Percentiles rank a stretch among this genome's conserved stretches.
Conservation (phyloP, 106 monocot species). For the Agapanthus africanus region DNA sequence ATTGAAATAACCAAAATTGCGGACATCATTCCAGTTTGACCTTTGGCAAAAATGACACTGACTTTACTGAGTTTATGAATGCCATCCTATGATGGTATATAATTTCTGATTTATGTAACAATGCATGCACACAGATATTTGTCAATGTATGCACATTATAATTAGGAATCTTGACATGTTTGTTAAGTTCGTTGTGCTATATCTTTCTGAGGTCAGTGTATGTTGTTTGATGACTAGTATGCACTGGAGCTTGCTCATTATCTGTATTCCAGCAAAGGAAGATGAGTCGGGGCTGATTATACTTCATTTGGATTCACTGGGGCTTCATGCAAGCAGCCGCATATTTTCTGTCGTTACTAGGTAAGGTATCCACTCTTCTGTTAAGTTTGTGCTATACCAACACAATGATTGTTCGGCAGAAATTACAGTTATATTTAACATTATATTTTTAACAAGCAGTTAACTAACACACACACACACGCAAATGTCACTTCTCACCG, state of each 20-base stretch:
- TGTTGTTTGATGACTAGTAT: conserved; percentile 23
- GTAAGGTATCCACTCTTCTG: conserved; percentile 27
- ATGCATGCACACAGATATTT: no score
- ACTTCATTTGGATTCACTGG: conserved; percentile 91
- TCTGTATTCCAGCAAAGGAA: conserved; percentile 68
- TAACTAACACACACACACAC: no score
- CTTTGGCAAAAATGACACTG: no score
- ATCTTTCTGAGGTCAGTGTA: background rate
- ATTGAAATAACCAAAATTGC: no score
- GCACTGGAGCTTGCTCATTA: conserved; percentile 91
- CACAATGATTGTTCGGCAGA: no score
- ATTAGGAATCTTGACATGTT: background rate
- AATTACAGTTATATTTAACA: no score
- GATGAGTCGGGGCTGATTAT: conserved; percentile 62
- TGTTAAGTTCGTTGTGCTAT: background rate
- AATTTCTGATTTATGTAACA: background rate
- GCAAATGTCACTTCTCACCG: no score
- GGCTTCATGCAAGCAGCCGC: conserved; percentile 45
- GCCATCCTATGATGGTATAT: background rate
- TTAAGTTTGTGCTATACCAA: no score
- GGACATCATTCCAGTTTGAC: no score
- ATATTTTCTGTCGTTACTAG: conserved; percentile 41
- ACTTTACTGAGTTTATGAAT: background rate
- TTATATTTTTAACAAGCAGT: no score
- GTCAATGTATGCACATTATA: background rate